Percentiles rank a stretch among this genome's conserved stretches.
These are phyloP conservation scores for Stropharia rugosoannulata DNA, from an alignment of 768 basidiomycete species.

Conservation along the genomic window DNA sequence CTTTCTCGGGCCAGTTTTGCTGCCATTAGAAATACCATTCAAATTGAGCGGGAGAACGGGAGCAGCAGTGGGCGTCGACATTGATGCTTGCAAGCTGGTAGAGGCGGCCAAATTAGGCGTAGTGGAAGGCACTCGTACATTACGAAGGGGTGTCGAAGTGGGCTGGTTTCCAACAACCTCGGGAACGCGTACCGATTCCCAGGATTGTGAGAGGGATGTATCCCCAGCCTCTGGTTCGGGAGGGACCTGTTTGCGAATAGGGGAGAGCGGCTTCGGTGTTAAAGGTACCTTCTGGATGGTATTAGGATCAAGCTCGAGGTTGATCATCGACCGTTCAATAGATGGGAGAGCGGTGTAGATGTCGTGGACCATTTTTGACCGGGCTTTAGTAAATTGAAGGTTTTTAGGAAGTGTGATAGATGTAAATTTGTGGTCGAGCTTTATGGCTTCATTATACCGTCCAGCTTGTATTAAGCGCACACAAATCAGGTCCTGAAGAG, in stretches of 20 bases:
- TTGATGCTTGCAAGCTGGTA: slow-evolving; percentile 12
- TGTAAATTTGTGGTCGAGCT: slow-evolving; percentile 66
- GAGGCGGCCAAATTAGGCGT: slow-evolving; percentile 37
- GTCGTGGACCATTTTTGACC: slow-evolving; percentile 70
- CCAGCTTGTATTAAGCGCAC: slow-evolving; percentile 76
- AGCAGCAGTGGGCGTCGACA: slow-evolving; percentile 14
- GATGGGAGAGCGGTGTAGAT: slow-evolving; percentile 62
- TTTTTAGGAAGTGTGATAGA: slow-evolving; percentile 38
- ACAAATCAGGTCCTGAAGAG: slow-evolving; percentile 77
- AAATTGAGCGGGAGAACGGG: slow-evolving; percentile 23
- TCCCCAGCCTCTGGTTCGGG: slow-evolving; percentile 23
- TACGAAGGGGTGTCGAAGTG: slow-evolving; percentile 19
- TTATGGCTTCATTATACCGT: slow-evolving; percentile 69
- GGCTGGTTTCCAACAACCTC: slow-evolving; percentile 20
- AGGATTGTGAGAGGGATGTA: slow-evolving; percentile 50
- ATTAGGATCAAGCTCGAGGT: slow-evolving; percentile 29
- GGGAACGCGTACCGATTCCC: slow-evolving; percentile 55
- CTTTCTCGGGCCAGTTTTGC: slow-evolving; percentile 26
- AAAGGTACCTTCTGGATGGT: slow-evolving; percentile 7
- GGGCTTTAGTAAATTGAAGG: slow-evolving; percentile 43
- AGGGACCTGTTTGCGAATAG: slow-evolving; percentile 1
- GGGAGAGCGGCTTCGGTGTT: slow-evolving; percentile 11
- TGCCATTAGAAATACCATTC: slow-evolving; percentile 16
- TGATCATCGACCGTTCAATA: slow-evolving; percentile 62
- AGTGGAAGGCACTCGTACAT: slow-evolving; percentile 23